Evolutionary conservation across 1,284 basidiomycete genomes (phyloP).

Genomic region (Ustilago vetiveriae): DNA sequence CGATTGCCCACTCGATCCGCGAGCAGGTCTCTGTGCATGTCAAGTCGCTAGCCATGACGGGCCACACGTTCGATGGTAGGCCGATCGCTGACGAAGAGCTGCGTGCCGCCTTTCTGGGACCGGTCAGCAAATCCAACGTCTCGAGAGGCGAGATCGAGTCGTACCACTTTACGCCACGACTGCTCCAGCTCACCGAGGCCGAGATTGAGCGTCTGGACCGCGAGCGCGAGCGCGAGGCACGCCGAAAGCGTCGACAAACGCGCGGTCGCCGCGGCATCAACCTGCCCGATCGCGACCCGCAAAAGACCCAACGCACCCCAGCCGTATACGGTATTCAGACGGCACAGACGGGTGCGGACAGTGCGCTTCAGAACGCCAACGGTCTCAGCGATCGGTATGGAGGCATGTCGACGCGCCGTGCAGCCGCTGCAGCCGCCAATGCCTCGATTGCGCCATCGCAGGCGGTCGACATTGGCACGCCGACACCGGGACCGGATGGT

Average conservation of each 20-base stretch:
- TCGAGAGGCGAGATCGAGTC: slow-evolving; percentile 75
- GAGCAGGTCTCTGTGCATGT: slow-evolving; percentile 93
- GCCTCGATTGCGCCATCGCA: slow-evolving; percentile 55
- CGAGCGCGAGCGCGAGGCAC: slow-evolving; percentile 90
- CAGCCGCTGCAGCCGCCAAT: slow-evolving; percentile 60
- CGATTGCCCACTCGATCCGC: slow-evolving; percentile 92
- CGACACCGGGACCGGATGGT: slow-evolving; percentile 49
- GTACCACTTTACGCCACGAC: slow-evolving; percentile 80
- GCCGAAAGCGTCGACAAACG: slow-evolving; percentile 83
- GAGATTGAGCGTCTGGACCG: slow-evolving; percentile 87
- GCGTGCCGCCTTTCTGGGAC: slow-evolving; percentile 85
- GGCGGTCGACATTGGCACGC: slow-evolving; percentile 44
- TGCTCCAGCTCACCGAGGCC: slow-evolving; percentile 86
- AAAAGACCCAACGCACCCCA: slow-evolving; percentile 80
- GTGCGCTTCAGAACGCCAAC: slow-evolving; percentile 21
- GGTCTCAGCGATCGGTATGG: slow-evolving; percentile 40
- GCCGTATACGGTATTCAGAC: slow-evolving; percentile 63
- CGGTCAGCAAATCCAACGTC: slow-evolving; percentile 69
- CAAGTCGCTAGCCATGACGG: slow-evolving; percentile 89
- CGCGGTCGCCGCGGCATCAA: slow-evolving; percentile 87
- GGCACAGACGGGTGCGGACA: slow-evolving; percentile 35
- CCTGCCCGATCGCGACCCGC: slow-evolving; percentile 90
- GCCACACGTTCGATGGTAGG: slow-evolving; percentile 83
- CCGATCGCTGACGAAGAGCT: slow-evolving; percentile 89
- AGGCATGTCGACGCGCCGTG: slow-evolving; percentile 51